These are phyloP conservation scores for Lycium ferocissimum DNA, from an alignment of 257 asterid species.

Conservation along the genomic window DNA sequence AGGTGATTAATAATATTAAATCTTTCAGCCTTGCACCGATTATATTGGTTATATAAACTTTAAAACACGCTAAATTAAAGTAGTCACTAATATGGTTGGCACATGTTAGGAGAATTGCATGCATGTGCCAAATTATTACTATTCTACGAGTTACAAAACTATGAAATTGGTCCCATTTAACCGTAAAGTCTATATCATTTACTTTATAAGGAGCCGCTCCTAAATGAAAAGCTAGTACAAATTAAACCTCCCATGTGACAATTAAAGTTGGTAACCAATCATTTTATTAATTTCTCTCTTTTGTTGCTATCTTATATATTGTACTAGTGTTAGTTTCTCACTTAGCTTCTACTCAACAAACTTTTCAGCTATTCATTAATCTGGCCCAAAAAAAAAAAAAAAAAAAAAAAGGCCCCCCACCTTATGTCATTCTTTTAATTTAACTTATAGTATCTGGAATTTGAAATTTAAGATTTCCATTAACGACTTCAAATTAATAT, in stretches of 20 bases:
- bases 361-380: neutral
- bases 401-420: no score
- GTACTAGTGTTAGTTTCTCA: neutral
- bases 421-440: no score
- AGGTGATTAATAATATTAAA: neutral
- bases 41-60: neutral
- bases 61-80: neutral
- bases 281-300: neutral
- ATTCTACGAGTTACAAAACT: neutral
- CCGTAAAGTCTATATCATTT: slow-evolving; percentile 1
- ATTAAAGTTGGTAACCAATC: neutral
- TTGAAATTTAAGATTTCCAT: no score
- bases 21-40: neutral
- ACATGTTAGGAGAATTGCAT: neutral
- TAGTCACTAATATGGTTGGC: neutral
- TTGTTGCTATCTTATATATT: neutral
- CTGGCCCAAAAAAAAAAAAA: neutral
- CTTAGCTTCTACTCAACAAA: neutral
- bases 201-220: neutral
- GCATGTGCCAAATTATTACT: slow-evolving; percentile 3
- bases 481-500: no score
- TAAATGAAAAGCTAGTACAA: neutral
- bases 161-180: slow-evolving; percentile 15
- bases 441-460: no score
- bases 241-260: neutral